A percentile compares a stretch with the other conserved stretches of the same genome.
phyloP scores from a whole-genome alignment of 148 eudicot genomes.

The Persicaria maculosa region DNA sequence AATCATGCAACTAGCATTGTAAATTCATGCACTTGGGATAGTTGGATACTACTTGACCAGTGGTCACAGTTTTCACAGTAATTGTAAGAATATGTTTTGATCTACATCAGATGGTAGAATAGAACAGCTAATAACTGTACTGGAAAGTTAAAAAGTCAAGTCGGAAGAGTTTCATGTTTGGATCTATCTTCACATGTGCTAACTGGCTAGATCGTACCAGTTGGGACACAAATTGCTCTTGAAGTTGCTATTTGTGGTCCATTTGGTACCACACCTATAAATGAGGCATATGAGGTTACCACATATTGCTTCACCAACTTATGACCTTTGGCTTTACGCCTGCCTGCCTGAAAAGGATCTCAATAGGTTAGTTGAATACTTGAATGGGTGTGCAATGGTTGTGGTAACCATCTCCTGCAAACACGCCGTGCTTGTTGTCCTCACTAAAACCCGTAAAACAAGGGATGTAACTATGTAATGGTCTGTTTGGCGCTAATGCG shows the following conservation, averaged over 20 bases:
- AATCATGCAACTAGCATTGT: no score
- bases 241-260: neutral
- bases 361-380: no score
- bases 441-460: no score
- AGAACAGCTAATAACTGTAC: neutral
- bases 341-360: neutral
- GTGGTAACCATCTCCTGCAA: no score
- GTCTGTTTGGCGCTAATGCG: no score
- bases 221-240: neutral
- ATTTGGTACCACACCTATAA: neutral
- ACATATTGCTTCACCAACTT: neutral
- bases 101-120: neutral
- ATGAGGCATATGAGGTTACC: neutral
- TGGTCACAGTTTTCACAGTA: neutral
- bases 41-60: neutral
- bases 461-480: no score
- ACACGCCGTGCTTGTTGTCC: no score
- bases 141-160: neutral
- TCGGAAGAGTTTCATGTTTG: neutral
- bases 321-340: constrained; percentile 5
- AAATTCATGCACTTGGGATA: neutral
- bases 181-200: neutral
- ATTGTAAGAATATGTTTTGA: neutral
- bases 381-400: no score
- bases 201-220: neutral